Conservation (phyloP, 305 asterid genomes). For the Solanum hybrid region DNA sequence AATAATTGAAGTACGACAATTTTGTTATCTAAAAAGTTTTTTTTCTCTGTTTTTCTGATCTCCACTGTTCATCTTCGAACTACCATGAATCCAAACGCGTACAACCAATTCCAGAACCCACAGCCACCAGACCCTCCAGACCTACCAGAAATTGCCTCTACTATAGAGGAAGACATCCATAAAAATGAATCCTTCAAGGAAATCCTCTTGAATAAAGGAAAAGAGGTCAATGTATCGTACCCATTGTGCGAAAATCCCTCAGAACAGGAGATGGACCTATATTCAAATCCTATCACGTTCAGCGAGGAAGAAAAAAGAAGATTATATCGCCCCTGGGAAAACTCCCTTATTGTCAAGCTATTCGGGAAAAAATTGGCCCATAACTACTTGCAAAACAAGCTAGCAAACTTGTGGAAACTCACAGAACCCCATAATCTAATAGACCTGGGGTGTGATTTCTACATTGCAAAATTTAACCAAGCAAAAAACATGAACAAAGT, state of each 20-base stretch:
- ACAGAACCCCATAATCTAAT: neutral
- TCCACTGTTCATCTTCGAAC: neutral
- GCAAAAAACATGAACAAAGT: too few species aligned
- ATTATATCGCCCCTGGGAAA: neutral
- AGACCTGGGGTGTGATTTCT: too few species aligned
- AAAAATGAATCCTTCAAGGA: neutral
- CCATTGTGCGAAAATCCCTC: neutral
- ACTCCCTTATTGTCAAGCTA: neutral
- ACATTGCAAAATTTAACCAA: too few species aligned
- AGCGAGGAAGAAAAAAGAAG: neutral
- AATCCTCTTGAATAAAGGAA: neutral
- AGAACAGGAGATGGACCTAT: neutral
- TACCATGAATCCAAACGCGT: neutral
- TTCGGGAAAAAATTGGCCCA: neutral
- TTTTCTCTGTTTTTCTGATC: too few species aligned
- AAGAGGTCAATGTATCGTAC: neutral
- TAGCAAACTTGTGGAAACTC: too few species aligned
- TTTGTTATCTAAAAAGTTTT: too few species aligned
- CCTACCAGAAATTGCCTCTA: neutral
- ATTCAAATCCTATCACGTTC: neutral
- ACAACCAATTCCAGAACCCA: neutral
- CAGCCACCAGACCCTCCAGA: neutral
- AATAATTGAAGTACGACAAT: too few species aligned
- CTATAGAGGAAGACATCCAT: neutral
- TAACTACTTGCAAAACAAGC: neutral